A percentile compares a stretch with the other conserved stretches of the same genome.
phyloP scores from a whole-genome alignment of 768 basidiomycete genomes.

The Sistotremastrum suecicum region DNA sequence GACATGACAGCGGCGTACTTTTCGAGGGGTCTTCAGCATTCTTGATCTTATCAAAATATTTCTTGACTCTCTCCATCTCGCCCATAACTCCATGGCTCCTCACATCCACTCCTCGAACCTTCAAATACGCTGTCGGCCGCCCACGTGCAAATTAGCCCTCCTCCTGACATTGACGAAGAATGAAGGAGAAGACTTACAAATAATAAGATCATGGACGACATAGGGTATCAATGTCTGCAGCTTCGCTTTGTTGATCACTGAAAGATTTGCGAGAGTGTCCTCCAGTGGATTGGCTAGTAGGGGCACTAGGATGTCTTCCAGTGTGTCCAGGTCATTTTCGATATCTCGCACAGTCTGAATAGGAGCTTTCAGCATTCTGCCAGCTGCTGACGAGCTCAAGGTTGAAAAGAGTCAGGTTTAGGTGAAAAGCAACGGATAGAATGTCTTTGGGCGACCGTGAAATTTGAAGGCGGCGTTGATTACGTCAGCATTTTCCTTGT shows the following conservation, averaged over 20 bases:
- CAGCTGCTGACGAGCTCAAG: too few species aligned
- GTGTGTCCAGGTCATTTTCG: constrained; percentile 35
- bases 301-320: constrained; percentile 53
- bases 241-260: constrained; percentile 70
- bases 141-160: background rate
- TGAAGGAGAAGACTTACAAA: background rate
- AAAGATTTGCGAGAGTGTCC: constrained; percentile 47
- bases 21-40: constrained; percentile 53
- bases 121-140: too few species aligned
- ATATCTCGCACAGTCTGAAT: background rate
- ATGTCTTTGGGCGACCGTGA: too few species aligned
- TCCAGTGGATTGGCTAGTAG: constrained; percentile 54
- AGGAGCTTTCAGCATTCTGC: too few species aligned
- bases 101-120: too few species aligned
- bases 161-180: background rate
- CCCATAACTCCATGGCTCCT: background rate
- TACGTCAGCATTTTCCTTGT: constrained; percentile 2
- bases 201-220: constrained; percentile 49
- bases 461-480: too few species aligned
- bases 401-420: too few species aligned
- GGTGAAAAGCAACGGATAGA: too few species aligned
- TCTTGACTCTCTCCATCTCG: constrained; percentile 46
- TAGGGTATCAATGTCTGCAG: constrained; percentile 71
- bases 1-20: constrained; percentile 23
- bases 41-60: constrained; percentile 76